Base-by-base conservation (phyloP, 768 basidiomycete genomes). In the Termitomyces sp. region DNA sequence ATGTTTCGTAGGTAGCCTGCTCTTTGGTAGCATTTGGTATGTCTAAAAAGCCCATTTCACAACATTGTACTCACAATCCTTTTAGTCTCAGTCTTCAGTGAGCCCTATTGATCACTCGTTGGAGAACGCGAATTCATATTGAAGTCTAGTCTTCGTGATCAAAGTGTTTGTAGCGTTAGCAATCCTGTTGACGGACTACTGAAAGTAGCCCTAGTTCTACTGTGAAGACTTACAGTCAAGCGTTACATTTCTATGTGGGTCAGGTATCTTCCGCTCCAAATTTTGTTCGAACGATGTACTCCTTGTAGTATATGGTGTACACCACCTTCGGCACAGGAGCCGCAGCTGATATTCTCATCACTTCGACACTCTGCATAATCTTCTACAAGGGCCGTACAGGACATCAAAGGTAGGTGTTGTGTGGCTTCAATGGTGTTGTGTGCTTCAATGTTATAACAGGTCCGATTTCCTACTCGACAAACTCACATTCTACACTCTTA, bases 401-500 rank as follows among this genome's bases (percentile, higher is more conserved):
- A 30, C 9, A 20, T 27, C 55, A 33, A 26, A 48, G 22, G 55
- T 48, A 8, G 3, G 33, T 30, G 10, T 22, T 20, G 7, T 37
- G 5, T 26, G 22, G 33, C 22, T 4, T 16, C 32, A 5, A 24
- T 2, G 16, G 49, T 12, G 6, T 22, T 26, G 8, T 36, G 24
- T 36, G n/a, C 5, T 50, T 32, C 13, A 34, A 18, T 26, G 9
- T n/a, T 24, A 1, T 4, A 22, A 22, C 18, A 55, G 46, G 20
- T 55, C 55, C 8, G 53, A 55, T 46, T 55, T 34, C 14, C 30
- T 55, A 9, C 36, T 55, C 4, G 45, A 46, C 3, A 55, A 46
- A 46, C 55, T 55, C 45, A 55, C 55, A 26, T 48, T 18, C 36
- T 55, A 47, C 16, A 55, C 55, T 5, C 33, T 55, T 46, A 55